These are phyloP conservation scores for Kalaharituber pfeilii DNA, from an alignment of 2,329 filamentous ascomycete species.

Conservation along the genomic window DNA sequence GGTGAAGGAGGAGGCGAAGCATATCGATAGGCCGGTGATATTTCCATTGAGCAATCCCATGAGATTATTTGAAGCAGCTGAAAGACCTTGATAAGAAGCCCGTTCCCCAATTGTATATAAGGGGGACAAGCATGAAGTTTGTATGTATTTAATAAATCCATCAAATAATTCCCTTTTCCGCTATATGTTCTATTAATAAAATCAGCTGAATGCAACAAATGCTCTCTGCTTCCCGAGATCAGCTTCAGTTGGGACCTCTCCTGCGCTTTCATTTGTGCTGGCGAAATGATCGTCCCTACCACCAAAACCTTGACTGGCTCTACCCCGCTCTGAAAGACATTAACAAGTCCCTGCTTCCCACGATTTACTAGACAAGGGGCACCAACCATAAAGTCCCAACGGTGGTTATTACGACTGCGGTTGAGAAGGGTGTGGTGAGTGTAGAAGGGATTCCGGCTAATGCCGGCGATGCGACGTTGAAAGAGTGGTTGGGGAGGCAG, in stretches of 20 bases:
- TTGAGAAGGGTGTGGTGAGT: constrained; percentile 50
- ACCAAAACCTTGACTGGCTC: constrained; percentile 52
- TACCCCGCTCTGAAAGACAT: constrained; percentile 52
- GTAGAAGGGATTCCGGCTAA: constrained; percentile 44
- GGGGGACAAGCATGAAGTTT: constrained; percentile 38
- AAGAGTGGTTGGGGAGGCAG: constrained; percentile 57
- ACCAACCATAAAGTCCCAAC: constrained; percentile 64
- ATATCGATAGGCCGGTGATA: constrained; percentile 55
- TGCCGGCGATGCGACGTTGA: constrained; percentile 37
- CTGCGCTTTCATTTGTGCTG: constrained; percentile 48
- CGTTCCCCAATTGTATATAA: constrained; percentile 61
- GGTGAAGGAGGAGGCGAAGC: constrained; percentile 55
- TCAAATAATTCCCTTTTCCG: neutral
- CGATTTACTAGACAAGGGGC: constrained; percentile 53
- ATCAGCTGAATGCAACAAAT: constrained; percentile 74
- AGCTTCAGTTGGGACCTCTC: constrained; percentile 61
- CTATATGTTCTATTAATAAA: too few species aligned
- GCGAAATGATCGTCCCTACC: constrained; percentile 67
- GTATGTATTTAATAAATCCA: constrained; percentile 25
- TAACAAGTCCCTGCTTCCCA: constrained; percentile 52
- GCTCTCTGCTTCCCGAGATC: constrained; percentile 69
- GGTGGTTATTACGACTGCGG: constrained; percentile 53
- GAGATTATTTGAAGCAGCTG: constrained; percentile 64
- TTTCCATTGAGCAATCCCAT: constrained; percentile 79
- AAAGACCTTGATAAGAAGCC: constrained; percentile 59